These are phyloP conservation scores for Exophiala oligosperma DNA, from an alignment of 2,329 filamentous ascomycete genomes.

Conservation along the genomic window DNA sequence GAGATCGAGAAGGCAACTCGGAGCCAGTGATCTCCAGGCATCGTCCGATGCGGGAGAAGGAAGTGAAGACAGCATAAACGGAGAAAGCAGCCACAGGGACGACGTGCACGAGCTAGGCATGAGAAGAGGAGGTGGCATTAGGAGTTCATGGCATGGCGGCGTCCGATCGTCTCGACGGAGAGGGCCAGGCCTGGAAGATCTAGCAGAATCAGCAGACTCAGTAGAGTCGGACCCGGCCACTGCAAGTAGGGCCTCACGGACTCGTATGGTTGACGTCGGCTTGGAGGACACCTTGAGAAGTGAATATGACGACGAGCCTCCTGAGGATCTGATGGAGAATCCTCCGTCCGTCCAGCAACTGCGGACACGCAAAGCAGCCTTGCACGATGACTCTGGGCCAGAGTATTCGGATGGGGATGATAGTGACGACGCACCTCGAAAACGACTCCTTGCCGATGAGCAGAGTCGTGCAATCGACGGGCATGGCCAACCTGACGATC, in stretches of 20 bases:
- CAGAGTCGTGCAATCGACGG: conserved; percentile 52
- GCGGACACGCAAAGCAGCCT: conserved; percentile 44
- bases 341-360: conserved; percentile 61
- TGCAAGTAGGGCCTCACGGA: conserved; percentile 47
- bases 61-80: conserved; percentile 59
- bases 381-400: conserved; percentile 34
- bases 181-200: conserved; percentile 36
- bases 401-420: conserved; percentile 49
- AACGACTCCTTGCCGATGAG: conserved; percentile 38
- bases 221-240: conserved; percentile 42
- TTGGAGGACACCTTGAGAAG: conserved; percentile 65
- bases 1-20: conserved; percentile 83
- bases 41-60: conserved; percentile 78
- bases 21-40: conserved; percentile 77
- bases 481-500: conserved; percentile 54
- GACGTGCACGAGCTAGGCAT: conserved; percentile 40
- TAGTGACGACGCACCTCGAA: conserved; percentile 41
- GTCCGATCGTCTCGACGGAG: conserved; percentile 43
- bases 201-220: conserved; percentile 36
- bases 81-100: conserved; percentile 50
- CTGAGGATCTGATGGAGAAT: conserved; percentile 48
- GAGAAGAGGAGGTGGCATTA: conserved; percentile 51
- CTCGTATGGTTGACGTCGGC: conserved; percentile 79
- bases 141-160: conserved; percentile 58
- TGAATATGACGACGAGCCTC: conserved; percentile 43